Base-by-base conservation (phyloP, 78 protist species). In the Speleostelium caveatum region DNA sequence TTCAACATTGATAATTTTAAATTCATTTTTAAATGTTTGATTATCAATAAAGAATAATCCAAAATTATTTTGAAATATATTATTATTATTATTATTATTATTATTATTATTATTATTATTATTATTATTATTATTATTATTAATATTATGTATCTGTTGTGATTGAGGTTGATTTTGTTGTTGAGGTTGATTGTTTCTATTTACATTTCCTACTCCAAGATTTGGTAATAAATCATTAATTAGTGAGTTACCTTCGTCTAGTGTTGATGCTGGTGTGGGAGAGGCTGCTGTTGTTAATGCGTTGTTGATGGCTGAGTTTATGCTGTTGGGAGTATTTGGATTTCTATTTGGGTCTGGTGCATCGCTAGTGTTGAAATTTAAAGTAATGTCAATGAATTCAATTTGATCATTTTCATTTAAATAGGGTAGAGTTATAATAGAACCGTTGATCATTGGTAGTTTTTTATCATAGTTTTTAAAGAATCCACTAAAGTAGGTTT, bases 371-470 rank as follows among this genome's bases (percentile, higher is more conserved):
- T 80, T 80, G 17, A 80, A 80, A 35, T 67, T 36, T 30, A 67
- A 35, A 2, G 45, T 67, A 26, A 80, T 19, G 53, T 78, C 87
- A 24, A 78, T 45, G 3, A 4, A 22, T 2, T 30, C 2, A 38
- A 39, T 67, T 22, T 67, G 33, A 39, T 67, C 12, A 17, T 53
- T 71, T 2, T 4, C 16, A 2, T 10, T 28, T 71, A 55, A 55
- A n/a, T n/a, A n/a, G 41, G 76, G 41, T 8, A 80, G 16, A 55
- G 78, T 51, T 16, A 80, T 58, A 17, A 80, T 68, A 36, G 89
- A 80, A n/a, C 77, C 77, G 56, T 80, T 80, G 12, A 80, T 28
- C 28, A 80, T 38, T 56, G 89, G 77, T 22, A 53, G 26, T 59
- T 28, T 32, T 58, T 53, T 8, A 39, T 51, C 28, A 36, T 49